Evolutionary conservation across 257 asterid species (phyloP).

Genomic region (Capsicum chinense): DNA sequence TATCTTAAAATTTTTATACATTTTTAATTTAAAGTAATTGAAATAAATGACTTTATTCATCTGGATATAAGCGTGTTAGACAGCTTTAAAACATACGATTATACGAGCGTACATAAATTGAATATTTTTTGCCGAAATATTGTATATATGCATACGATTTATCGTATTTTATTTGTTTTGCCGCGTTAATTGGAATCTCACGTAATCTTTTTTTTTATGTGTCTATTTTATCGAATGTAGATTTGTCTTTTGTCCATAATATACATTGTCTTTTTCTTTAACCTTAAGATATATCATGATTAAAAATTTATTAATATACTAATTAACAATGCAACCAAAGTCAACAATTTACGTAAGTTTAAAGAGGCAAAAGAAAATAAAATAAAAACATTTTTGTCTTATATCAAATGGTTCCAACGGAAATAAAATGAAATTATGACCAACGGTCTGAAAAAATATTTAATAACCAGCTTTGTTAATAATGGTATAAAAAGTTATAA

Average conservation of each 20-base stretch:
- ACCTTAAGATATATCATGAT: not conserved
- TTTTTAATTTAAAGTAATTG: too few species aligned
- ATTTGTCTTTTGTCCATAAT: not conserved
- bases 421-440: constrained; percentile 10
- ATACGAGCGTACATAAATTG: not conserved
- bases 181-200: not conserved
- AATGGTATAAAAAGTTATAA: not conserved
- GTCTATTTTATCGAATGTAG: not conserved
- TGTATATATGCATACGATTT: not conserved
- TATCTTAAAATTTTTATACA: too few species aligned
- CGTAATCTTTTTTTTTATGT: not conserved
- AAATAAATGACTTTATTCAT: not conserved
- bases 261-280: not conserved
- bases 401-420: not conserved
- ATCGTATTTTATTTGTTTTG: not conserved
- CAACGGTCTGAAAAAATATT: constrained; percentile 14
- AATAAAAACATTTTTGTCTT: not conserved
- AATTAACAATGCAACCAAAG: not conserved
- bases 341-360: constrained; percentile 13
- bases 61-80: not conserved
- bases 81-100: accelerated
- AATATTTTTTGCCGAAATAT: not conserved
- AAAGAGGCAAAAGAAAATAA: not conserved
- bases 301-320: not conserved
- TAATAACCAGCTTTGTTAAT: not conserved